Evolutionary conservation across 805 yeast species (phyloP), one percentile per base, ranked within the genome.

Genomic region (Candida railenensis): DNA sequence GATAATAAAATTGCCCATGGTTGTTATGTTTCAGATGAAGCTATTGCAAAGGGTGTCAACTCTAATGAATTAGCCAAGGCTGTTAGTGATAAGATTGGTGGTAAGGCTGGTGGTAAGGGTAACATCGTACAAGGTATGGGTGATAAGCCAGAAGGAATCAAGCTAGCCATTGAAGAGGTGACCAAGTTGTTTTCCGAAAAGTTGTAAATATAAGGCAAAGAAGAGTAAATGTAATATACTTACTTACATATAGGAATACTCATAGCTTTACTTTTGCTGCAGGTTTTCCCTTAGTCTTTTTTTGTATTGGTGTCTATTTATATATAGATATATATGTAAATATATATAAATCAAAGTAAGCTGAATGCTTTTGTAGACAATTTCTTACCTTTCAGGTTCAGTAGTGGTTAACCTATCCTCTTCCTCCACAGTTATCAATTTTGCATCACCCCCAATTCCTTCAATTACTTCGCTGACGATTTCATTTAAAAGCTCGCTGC

Each of bases 61-160:
- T 91, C 95, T 44, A 77, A 84, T 48, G 90, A 81, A 22, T 77
- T 90, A 55, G 95, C 95, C 28, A 68, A 76, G 44, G 71, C 78
- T 47, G 98, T 87, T 38, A 74, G 91, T 39, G 69, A 73, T 33
- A 73, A 76, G 57, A 82, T 94, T 56, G 99, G 99, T 54, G 99
- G 99, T 68, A 89, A 87, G 67, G 95, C 96, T 48, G 99, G 99
- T 72, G 99, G 99, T 67, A 94, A 89, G 71, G 98, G 97, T 53
- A 88, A 89, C 54, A 83, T 91, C 46, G 89, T 89, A 57, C 99
- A 94, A 74, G 99, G 99, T 69, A 87, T 89, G 83, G 99, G 99
- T 58, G 89, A 85, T 57, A 86, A 89, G 52, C 77, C 83, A 33
- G 76, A 70, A 30, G 88, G 87, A 52, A 76, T 89, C 44, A 76